A percentile compares a stretch with the other conserved stretches of the same genome.
phyloP scores from a whole-genome alignment of 306 rosid species.

The Medicago lupulina region DNA sequence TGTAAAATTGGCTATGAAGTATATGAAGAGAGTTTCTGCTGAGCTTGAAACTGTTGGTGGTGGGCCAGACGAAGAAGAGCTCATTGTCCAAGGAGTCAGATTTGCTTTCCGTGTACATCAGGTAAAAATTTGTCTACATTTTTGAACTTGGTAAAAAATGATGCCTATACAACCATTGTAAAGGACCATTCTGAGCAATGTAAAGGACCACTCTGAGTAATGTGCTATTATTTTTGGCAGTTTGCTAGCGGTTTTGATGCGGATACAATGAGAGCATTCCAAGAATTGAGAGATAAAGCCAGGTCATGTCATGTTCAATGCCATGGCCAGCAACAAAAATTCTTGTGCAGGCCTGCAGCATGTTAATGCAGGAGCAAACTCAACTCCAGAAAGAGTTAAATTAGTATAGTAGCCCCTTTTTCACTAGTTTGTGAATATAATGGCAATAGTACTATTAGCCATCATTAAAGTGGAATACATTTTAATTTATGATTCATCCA shows the following conservation, averaged over 20 bases:
- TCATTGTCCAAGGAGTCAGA: conserved; percentile 88
- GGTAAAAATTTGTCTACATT: conserved; percentile 50
- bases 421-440: conserved; percentile 61
- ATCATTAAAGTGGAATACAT: conserved; percentile 36
- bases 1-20: conserved; percentile 92
- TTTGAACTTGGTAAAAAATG: conserved; percentile 9
- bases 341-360: conserved; percentile 69
- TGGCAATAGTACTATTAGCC: conserved; percentile 49
- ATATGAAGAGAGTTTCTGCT: conserved; percentile 93
- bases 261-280: conserved; percentile 95
- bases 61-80: conserved; percentile 96
- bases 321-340: conserved; percentile 79
- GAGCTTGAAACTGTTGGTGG: conserved; percentile 89
- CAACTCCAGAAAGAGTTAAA: conserved; percentile 68
- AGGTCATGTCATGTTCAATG: conserved; percentile 84
- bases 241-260: conserved; percentile 97
- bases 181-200: not conserved
- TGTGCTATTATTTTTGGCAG: conserved; percentile 55
- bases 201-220: conserved; percentile 9
- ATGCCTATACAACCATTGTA: not conserved
- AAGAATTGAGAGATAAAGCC: conserved; percentile 93
- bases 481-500: conserved; percentile 38
- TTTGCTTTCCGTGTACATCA: conserved; percentile 98
- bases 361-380: conserved; percentile 81
- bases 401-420: conserved; percentile 35